These are phyloP conservation scores for Pyrus pyrifolia DNA, from an alignment of 306 rosid genomes.

Conservation along the genomic window DNA sequence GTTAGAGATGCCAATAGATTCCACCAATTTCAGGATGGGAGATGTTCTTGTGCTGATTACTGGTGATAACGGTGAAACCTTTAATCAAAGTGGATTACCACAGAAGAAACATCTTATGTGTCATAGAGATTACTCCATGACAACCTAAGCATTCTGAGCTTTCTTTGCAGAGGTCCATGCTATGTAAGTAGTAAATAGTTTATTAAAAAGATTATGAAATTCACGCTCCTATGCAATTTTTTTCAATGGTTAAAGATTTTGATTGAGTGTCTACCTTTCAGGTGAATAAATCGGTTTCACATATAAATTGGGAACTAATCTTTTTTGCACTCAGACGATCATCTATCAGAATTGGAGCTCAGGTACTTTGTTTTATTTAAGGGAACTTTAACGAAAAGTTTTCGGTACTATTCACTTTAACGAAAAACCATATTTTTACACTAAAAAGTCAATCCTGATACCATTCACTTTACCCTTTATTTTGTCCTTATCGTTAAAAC, in stretches of 20 bases:
- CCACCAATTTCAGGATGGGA: slow-evolving; percentile 22
- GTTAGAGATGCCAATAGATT: slow-evolving; percentile 30
- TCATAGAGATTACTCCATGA: not conserved
- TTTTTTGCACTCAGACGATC: not conserved
- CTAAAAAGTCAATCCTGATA: no score
- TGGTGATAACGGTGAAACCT: slow-evolving; percentile 11
- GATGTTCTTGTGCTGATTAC: slow-evolving; percentile 29
- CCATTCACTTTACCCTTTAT: no score
- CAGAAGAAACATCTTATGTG: not conserved
- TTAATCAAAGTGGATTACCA: not conserved
- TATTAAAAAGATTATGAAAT: not conserved
- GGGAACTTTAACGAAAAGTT: no score
- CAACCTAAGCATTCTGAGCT: not conserved
- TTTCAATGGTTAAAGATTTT: not conserved
- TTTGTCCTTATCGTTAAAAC: no score
- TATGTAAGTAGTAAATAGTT: not conserved
- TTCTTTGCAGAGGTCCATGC: not conserved
- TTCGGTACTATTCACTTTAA: fast-evolving
- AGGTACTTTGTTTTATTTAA: not conserved
- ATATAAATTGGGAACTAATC: not conserved
- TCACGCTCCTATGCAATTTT: not conserved
- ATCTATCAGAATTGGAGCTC: not conserved
- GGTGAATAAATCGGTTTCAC: not conserved
- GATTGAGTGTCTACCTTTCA: slow-evolving; percentile 4
- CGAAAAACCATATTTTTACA: no score